These are phyloP conservation scores for Cutaneotrichosporon sp. DNA, from an alignment of 1,284 basidiomycete genomes.

Conservation along the genomic window DNA sequence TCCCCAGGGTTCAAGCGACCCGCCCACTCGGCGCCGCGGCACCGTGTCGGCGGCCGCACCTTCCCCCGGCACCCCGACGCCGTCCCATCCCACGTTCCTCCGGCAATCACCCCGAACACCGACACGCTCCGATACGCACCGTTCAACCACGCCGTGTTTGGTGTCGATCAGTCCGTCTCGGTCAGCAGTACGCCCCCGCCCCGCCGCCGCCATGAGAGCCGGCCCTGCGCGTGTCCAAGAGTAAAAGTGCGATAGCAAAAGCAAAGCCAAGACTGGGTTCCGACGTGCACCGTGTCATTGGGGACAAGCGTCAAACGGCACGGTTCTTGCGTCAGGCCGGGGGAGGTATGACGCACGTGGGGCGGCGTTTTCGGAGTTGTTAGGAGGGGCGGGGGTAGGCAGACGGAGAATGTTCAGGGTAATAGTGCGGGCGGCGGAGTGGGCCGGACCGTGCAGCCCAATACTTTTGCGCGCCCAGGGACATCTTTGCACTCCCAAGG, in stretches of 20 bases:
- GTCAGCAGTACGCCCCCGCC: background rate
- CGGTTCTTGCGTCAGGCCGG: background rate
- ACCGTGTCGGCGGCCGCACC: background rate
- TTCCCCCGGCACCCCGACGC: background rate
- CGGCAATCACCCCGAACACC: background rate
- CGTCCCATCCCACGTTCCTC: background rate
- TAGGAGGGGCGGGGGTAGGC: background rate
- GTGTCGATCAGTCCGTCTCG: background rate
- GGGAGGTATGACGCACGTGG: constrained; percentile 4
- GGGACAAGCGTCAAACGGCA: background rate
- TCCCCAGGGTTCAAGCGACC: background rate
- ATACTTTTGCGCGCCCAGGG: background rate
- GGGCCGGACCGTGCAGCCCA: background rate
- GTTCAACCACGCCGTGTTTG: background rate
- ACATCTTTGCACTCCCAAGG: no score
- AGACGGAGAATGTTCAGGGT: background rate
- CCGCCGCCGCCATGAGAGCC: background rate
- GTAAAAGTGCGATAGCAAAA: background rate
- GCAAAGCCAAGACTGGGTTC: background rate
- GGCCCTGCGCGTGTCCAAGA: background rate
- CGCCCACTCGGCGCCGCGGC: background rate
- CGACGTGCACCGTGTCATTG: background rate
- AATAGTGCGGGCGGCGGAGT: background rate
- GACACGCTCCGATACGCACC: background rate
- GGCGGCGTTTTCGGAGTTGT: constrained; percentile 23